Evolutionary conservation across 805 yeast species (phyloP).

Genomic region (Metschnikowia colocasiae): DNA sequence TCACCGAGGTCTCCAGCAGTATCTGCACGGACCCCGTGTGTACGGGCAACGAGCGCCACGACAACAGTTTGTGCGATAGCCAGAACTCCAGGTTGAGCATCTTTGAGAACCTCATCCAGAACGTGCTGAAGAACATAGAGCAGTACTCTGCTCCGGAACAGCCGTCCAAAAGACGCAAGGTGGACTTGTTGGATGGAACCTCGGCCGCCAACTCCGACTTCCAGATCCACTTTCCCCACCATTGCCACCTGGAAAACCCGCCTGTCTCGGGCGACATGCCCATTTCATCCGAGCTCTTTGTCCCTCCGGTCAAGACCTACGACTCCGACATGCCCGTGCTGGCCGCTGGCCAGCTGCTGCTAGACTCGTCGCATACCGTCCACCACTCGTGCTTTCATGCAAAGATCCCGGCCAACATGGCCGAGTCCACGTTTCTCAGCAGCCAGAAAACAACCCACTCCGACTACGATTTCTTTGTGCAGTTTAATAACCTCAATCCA

Average conservation of each 20-base stretch:
- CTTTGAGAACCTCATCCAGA: constrained; percentile 38
- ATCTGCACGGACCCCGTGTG: constrained; percentile 7
- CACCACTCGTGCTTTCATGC: constrained; percentile 49
- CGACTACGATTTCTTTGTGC: constrained; percentile 38
- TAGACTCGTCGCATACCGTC: constrained; percentile 9
- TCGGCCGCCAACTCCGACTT: constrained; percentile 16
- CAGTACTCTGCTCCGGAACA: constrained; percentile 10
- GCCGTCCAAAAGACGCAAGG: not conserved
- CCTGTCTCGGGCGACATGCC: not conserved
- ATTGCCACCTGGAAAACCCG: constrained; percentile 26
- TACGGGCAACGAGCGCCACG: constrained; percentile 10
- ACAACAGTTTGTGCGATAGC: constrained; percentile 24
- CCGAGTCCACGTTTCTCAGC: not conserved
- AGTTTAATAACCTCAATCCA: constrained; percentile 31
- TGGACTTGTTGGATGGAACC: not conserved
- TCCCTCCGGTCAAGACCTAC: not conserved
- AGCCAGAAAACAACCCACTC: constrained; percentile 16
- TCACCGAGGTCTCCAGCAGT: constrained; percentile 1
- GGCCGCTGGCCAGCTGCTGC: not conserved
- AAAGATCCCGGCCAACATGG: constrained; percentile 26
- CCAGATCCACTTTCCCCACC: constrained; percentile 40
- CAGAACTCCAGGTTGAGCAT: constrained; percentile 31
- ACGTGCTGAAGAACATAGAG: constrained; percentile 30
- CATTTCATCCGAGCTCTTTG: not conserved
- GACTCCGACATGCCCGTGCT: not conserved